These are phyloP conservation scores for Stylosanthes scabra DNA, from an alignment of 331 rosid genomes.

Conservation along the genomic window DNA sequence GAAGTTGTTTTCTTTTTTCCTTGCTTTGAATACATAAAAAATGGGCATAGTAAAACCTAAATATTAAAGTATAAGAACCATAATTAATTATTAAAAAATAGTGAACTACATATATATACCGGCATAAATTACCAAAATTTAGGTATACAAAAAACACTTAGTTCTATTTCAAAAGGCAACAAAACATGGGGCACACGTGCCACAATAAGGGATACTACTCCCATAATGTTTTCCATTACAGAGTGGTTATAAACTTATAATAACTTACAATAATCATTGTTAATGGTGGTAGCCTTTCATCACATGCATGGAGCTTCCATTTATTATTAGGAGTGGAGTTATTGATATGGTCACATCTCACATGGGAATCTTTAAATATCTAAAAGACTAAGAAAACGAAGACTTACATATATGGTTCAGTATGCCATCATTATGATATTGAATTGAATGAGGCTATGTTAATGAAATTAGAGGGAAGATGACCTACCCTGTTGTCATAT, in stretches of 20 bases:
- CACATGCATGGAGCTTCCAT: constrained; percentile 35
- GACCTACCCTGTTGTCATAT: constrained; percentile 38
- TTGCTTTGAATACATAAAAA: too few relatives aligned
- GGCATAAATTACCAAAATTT: too few relatives aligned
- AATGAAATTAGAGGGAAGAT: constrained; percentile 39
- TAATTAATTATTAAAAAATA: too few relatives aligned
- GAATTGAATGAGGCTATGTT: constrained; percentile 28
- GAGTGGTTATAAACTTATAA: not conserved
- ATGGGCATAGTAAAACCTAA: too few relatives aligned
- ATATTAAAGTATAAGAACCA: too few relatives aligned
- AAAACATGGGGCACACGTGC: constrained; percentile 37
- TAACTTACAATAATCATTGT: not conserved
- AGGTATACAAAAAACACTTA: too few relatives aligned
- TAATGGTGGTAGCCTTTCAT: constrained; percentile 12
- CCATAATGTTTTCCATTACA: not conserved
- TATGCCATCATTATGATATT: constrained; percentile 7
- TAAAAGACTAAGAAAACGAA: not conserved
- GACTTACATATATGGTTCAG: not conserved
- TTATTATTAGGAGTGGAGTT: constrained; percentile 39
- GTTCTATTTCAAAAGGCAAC: not conserved
- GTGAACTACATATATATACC: too few relatives aligned
- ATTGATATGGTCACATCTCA: constrained; percentile 39
- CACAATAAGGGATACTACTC: not conserved
- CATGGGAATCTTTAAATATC: constrained; percentile 20
- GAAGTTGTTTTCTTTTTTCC: too few relatives aligned